phyloP scores from a whole-genome alignment of 202 grass and related monocot genomes.

The Panicum virgatum region DNA sequence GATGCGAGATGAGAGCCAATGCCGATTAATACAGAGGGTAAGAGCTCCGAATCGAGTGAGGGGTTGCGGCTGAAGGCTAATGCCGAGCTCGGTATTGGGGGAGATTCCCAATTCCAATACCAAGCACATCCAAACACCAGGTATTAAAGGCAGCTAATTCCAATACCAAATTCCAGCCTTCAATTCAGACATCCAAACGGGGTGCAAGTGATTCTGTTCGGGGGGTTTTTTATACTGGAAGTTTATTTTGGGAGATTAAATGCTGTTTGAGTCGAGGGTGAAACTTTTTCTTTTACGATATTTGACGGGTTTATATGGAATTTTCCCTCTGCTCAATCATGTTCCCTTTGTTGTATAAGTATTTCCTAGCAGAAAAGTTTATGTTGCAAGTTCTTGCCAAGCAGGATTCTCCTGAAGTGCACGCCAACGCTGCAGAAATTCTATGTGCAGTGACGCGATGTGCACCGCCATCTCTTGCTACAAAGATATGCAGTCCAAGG shows the following conservation, averaged over 20 bases:
- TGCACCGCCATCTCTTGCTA: slow-evolving; percentile 84
- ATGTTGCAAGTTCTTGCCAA: slow-evolving; percentile 25
- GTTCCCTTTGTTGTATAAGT: slow-evolving; percentile 21
- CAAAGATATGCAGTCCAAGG: slow-evolving; percentile 89
- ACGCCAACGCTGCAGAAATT: slow-evolving; percentile 56
- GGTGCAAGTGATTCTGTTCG: neutral
- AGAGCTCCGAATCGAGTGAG: too few relatives aligned
- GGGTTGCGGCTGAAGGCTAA: too few relatives aligned
- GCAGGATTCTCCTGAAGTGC: slow-evolving; percentile 63
- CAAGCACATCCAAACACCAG: too few relatives aligned
- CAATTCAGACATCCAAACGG: too few relatives aligned
- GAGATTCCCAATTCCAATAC: too few relatives aligned
- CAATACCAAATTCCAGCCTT: too few relatives aligned
- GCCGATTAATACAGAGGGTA: too few relatives aligned
- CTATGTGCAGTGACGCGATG: slow-evolving; percentile 80
- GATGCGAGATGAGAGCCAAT: too few relatives aligned
- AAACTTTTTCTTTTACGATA: neutral
- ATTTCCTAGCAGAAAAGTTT: slow-evolving; percentile 1
- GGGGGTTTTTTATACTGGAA: neutral
- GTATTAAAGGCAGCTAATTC: too few relatives aligned
- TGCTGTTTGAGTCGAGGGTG: neutral
- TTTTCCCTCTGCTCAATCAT: neutral
- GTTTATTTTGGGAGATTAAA: neutral
- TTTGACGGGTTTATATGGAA: neutral
- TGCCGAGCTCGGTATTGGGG: too few relatives aligned